Evolutionary conservation across 331 rosid genomes (phyloP).

Genomic region (Arachis monticola): DNA sequence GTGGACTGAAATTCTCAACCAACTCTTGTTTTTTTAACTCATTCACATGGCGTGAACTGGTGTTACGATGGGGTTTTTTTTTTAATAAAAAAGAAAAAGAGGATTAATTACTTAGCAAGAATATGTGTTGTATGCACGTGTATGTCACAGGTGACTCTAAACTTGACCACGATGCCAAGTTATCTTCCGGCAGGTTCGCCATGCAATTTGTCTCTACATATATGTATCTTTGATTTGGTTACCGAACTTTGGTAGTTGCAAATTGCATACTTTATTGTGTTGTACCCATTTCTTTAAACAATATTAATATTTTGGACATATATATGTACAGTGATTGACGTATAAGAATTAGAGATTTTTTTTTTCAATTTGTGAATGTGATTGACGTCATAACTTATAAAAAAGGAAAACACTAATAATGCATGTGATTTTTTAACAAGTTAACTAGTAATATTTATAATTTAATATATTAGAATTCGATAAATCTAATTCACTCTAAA

Average conservation of each 20-base stretch:
- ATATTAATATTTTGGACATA: too few relatives aligned
- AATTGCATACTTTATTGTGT: neutral
- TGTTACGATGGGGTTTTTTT: neutral
- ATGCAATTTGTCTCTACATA: slow-evolving; percentile 4
- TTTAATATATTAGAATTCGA: too few relatives aligned
- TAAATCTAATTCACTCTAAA: too few relatives aligned
- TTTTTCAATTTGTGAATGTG: too few relatives aligned
- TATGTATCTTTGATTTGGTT: neutral
- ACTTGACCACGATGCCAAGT: slow-evolving; percentile 35
- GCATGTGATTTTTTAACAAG: too few relatives aligned
- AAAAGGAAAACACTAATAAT: too few relatives aligned
- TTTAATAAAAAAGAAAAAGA: neutral
- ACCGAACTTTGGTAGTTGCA: slow-evolving; percentile 7
- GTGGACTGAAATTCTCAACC: slow-evolving; percentile 44
- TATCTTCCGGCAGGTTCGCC: slow-evolving; percentile 26
- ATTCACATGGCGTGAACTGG: slow-evolving; percentile 40
- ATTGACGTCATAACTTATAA: too few relatives aligned
- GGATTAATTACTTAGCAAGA: slow-evolving; percentile 29
- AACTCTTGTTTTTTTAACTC: slow-evolving; percentile 34
- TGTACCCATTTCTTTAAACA: too few relatives aligned
- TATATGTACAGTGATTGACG: too few relatives aligned
- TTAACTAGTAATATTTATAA: too few relatives aligned
- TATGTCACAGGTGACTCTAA: slow-evolving; percentile 8
- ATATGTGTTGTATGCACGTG: slow-evolving; percentile 34
- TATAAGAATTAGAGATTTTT: too few relatives aligned